phyloP scores from a whole-genome alignment of 2,329 filamentous ascomycete species.

The Sclerotinia minor region DNA sequence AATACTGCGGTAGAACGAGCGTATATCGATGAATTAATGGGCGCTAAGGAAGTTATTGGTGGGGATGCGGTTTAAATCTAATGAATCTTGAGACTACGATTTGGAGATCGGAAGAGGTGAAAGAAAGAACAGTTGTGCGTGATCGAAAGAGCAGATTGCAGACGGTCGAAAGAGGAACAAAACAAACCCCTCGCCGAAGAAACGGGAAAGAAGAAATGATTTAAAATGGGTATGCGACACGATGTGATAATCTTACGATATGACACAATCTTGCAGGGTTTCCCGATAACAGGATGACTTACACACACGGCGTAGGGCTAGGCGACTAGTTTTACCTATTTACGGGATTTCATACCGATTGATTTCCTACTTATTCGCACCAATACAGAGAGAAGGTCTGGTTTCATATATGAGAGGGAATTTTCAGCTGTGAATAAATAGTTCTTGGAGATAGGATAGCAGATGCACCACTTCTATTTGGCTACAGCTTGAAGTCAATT shows the following conservation, averaged over 20 bases:
- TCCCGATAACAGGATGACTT: not conserved
- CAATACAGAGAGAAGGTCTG: not conserved
- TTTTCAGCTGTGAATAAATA: not conserved
- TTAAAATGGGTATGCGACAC: not conserved
- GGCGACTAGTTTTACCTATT: not conserved
- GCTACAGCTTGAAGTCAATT: not conserved
- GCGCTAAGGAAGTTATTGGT: conserved; percentile 44
- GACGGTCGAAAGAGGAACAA: not conserved
- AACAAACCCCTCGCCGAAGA: no score
- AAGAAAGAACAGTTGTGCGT: not conserved
- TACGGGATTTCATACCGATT: not conserved
- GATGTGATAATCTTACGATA: not conserved
- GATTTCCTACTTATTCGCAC: not conserved
- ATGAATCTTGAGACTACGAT: not conserved
- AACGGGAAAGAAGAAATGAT: not conserved
- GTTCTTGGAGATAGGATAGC: not conserved
- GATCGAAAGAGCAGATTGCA: no score
- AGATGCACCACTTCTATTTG: not conserved
- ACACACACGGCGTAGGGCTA: not conserved
- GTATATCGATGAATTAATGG: conserved; percentile 69
- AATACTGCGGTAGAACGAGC: conserved; percentile 61
- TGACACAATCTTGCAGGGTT: not conserved
- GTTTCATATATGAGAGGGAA: not conserved
- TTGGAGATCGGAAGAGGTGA: not conserved
- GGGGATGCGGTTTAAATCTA: not conserved